Base-by-base conservation (phyloP, 768 basidiomycete species). In the Atractiella rhizophila region DNA sequence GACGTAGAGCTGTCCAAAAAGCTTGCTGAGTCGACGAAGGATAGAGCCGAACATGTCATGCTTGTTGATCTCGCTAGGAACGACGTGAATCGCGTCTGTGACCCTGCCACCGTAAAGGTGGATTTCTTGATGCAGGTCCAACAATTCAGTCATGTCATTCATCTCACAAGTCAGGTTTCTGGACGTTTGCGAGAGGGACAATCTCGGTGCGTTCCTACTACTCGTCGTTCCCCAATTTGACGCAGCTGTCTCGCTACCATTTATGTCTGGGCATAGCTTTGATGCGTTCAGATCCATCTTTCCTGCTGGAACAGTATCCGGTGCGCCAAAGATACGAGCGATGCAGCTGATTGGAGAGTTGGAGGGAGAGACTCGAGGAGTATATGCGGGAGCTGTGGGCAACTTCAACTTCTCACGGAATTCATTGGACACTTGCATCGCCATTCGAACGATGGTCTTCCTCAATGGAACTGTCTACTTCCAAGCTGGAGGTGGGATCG, bases 271-370 rank as follows among this genome's bases (percentile, higher is more conserved):
- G n/a, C 5, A 2, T 49, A 86, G 86, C 49, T 98, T 94, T 54
- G 88, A 96, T 56, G 91, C 91, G 0, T 96, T 98, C 69, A 72
- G 88, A 9, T 94, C 88, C 19, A 96, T 98, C 48, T 96, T 98
- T 65, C 91, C 91, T 2, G 86, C 88, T 15, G 91, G 91, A 0
- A 98, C 91, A 2, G 91, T 98, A 20, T 94, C 88, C 1, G 91
- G 91, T 19, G 91, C 91, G 25, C 91, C 91, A 2, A 98, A 98
- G 62, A 86, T 98, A 60, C 91, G 88, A 57, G 91, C 91, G 1
- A 81, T 98, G 47, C 82, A 98, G 58, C 73, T 98, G 30, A 63
- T 98, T 23, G 74, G 74, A 5, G 71, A 70, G 16, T 61, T 94
- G 36, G 91, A 96, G 57, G 68, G 74, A 52, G 81, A 94, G 59